Base-by-base conservation (phyloP, 305 asterid genomes). In the Fraxinus velutina region DNA sequence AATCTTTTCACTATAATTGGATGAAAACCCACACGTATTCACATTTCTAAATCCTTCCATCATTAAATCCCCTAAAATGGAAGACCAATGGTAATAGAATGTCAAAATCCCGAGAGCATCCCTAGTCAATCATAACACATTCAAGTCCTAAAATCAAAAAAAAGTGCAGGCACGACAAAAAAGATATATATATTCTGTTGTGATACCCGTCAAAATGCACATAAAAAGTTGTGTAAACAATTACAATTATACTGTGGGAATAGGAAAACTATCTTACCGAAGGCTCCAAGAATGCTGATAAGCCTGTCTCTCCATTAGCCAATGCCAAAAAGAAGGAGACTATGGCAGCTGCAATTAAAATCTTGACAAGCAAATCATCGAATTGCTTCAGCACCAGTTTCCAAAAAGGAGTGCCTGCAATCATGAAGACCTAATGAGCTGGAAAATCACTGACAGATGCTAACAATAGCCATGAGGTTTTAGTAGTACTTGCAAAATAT, bases 301-400 rank as follows among this genome's bases (percentile, higher is more conserved):
- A 87, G 75, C 97, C 98, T 32, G 99, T 92, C 94, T 96, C 99
- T 85, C 99, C 99, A 85, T 96, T 91, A 81, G 93, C 91, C 87
- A 96, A 83, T 73, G 99, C 99, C 91, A 96, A 90, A 77, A 93
- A 70, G 87, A 96, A 94, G 80, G 99, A 96, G 79, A 96, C 87
- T 75, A 91, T 50, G 79, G 99, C 99, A 79, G 99, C 97, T 80
- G 89, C 97, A 85, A 94, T 96, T 84, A 96, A 86, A 87, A 94
- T 94, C 93, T 94, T 96, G 79, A 96, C 99, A 84, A 96, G 97
- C 88, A 96, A 92, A 91, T 96, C 99, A 75, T 96, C 98, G 85
- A 96, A 96, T 85, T 96, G 99, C 89, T 93, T 96, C 89, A 96
- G 89, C 81, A 96, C 97, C 88, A 96, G 87, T 88, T 85, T 91